Base-by-base conservation (phyloP, 306 rosid genomes). In the Cucurbita maxima region DNA sequence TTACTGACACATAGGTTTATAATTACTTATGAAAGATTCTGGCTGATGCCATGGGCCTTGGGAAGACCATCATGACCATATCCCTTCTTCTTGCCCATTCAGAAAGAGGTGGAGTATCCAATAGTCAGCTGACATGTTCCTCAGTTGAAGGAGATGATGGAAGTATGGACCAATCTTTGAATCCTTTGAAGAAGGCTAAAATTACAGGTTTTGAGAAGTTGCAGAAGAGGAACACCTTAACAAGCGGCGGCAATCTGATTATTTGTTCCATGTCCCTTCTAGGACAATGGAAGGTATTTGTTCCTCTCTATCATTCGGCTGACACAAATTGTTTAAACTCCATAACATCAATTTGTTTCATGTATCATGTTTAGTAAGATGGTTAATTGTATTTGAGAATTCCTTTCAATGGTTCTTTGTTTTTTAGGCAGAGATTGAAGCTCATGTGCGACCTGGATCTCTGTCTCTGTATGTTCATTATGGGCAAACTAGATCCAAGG, bases 1-100 rank as follows among this genome's bases (percentile, higher is more conserved):
- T 47, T 16, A 51, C 15, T 48, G 30, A 50, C 47, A 30, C 30
- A 5, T 36, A 22, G 59, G 19, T 72, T 36, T 7, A 55, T 72
- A 54, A 79, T 30, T 30, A 30, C 34, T 30, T 0, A 80, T 74
- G 76, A 82, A 86, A 93, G 98, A 90, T 93, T 83, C 83, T 93
- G 80, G 98, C 97, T 76, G 98, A 93, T 90, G 87, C 97, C 74
- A 93, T 93, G 98, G 98, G 98, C 72, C 87, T 93, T 71, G 98
- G 98, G 77, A 93, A 93, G 90, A 93, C 98, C 71, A 85, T 93
- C 60, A 93, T 93, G 98, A 90, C 97, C 78, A 88, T 93, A 83
- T 80, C 96, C 34, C 96, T 92, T 79, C 96, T 92, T 75, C 82
- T 86, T 76, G 82, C 91, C 64, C 85, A 83, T 83, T 87, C 89